Evolutionary conservation across 352 stramenopile genomes (phyloP), one percentile per base, ranked within the genome.

Genomic region (Globisporangium mamillatum): DNA sequence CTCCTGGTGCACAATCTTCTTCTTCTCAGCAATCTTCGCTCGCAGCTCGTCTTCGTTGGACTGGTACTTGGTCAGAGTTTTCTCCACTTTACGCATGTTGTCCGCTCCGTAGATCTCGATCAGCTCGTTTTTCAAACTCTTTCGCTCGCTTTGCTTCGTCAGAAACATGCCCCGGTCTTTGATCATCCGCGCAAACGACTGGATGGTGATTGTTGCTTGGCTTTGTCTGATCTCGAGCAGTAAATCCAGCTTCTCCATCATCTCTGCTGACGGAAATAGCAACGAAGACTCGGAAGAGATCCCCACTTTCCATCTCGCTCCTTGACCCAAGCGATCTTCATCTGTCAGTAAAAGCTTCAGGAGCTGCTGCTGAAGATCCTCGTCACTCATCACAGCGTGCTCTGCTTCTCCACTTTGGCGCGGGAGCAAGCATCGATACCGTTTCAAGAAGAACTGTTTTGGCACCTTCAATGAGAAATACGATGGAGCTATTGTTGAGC

Each of bases 161-260:
- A 75, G 32, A 65, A 78, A 86, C 25, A 20, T 44, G 1, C 36
- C 14, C 22, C 77, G 59, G 57, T 66, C 79, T 52, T 61, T 70
- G 12, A 75, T 50, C 79, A 86, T 86, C 18, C 72, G 60, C 63
- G 82, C 75, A 27, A 81, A 56, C 27, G 79, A 73, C 56, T 86
- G 77, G 16, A 84, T 73, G 54, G n/a, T 69, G 27, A 68, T 60
- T 16, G 71, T 66, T 50, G 79, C 79, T 60, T 73, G 58, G 16
- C 38, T 50, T 73, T 86, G 73, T 55, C 77, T 63, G 18, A 69
- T 53, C 55, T 79, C 63, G 10, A 84, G 72, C 38, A 78, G 59
- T 18, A 80, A 52, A 56, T 86, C 79, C 50, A 86, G 67, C n/a
- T 63, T 72, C 66, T 84, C 75, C 36, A 84, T 69, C 4, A 73